Evolutionary conservation across 768 basidiomycete species (phyloP).

Genomic region (Naganishia kalamii): DNA sequence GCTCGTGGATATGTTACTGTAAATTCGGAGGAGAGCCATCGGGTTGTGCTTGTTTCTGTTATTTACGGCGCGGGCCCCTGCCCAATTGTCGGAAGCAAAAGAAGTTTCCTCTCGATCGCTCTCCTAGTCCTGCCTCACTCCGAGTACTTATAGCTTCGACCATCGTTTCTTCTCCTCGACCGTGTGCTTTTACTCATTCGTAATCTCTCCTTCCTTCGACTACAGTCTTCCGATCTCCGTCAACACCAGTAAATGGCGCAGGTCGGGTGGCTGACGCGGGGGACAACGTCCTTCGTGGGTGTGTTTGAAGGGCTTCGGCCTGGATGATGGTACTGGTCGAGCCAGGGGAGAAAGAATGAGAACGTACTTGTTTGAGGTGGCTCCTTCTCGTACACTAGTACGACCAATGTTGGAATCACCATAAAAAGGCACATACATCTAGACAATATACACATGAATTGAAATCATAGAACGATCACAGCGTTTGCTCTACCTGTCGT

Average conservation of each 20-base stretch:
- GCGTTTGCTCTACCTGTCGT: too few species aligned
- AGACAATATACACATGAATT: not conserved
- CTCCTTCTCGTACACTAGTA: constrained; percentile 5
- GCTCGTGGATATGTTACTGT: too few species aligned
- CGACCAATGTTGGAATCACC: constrained; percentile 14
- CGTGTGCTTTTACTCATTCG: not conserved
- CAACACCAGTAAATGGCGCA: constrained; percentile 5
- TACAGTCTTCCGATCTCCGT: not conserved
- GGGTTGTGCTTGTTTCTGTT: too few species aligned
- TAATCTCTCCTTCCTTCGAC: constrained; percentile 4
- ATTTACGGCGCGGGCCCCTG: too few species aligned
- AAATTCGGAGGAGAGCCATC: too few species aligned
- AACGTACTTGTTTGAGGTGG: constrained; percentile 16
- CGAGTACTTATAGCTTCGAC: not conserved
- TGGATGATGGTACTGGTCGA: not conserved
- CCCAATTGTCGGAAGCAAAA: not conserved
- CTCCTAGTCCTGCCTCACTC: not conserved
- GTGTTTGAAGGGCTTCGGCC: not conserved
- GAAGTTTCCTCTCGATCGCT: not conserved
- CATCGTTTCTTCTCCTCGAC: not conserved
- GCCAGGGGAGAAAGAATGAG: constrained; percentile 12
- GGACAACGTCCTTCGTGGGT: constrained; percentile 1
- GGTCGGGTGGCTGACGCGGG: not conserved
- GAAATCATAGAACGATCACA: not conserved
- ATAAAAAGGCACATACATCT: constrained; percentile 13